Conservation (phyloP, 441 rosid genomes). For the Populus tomentosa region DNA sequence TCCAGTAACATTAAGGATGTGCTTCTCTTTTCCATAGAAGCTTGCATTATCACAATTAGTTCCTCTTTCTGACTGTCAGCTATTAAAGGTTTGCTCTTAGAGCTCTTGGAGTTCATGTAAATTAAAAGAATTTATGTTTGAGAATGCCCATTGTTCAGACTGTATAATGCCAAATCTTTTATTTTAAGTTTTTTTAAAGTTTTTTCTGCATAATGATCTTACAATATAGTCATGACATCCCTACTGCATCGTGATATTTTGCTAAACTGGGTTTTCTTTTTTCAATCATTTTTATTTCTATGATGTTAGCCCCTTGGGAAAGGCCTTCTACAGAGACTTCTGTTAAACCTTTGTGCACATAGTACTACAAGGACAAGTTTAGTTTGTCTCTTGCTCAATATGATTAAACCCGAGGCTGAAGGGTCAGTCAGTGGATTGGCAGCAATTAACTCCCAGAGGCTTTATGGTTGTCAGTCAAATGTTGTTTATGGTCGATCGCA, state of each 20-base stretch:
- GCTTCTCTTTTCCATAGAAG: no score
- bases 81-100: no score
- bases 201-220: no score
- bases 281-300: background rate
- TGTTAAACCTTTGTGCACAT: constrained; percentile 91
- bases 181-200: no score
- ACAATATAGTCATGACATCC: no score
- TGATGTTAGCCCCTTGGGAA: constrained; percentile 83
- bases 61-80: no score
- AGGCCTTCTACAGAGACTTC: constrained; percentile 92
- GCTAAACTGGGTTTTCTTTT: constrained; percentile 14
- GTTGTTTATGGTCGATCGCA: constrained; percentile 92
- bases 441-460: constrained; percentile 72
- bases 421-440: constrained; percentile 61
- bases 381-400: constrained; percentile 70
- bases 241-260: background rate
- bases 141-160: no score
- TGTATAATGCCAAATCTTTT: no score
- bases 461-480: constrained; percentile 92
- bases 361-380: constrained; percentile 69
- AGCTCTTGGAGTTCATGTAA: no score
- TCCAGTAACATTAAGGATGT: no score
- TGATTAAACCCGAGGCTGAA: constrained; percentile 89
- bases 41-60: no score
- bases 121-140: no score